Evolutionary conservation across 345 rosid species (phyloP).

Genomic region (Aegle marmelos): DNA sequence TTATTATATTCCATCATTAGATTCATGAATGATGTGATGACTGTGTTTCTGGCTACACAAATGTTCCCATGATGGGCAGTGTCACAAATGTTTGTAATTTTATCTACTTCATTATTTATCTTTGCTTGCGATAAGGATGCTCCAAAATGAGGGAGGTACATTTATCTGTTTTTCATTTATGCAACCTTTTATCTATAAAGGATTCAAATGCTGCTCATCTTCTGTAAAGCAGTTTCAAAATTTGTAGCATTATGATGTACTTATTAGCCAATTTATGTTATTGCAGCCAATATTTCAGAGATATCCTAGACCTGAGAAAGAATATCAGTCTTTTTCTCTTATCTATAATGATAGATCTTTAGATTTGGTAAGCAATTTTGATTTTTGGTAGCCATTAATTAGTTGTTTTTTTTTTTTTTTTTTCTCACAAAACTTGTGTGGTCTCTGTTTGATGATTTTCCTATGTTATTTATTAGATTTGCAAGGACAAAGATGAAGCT

Average conservation of each 20-base stretch:
- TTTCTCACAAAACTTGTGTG: not conserved
- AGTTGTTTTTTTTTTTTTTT: too few species aligned
- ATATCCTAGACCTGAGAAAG: conserved; percentile 81
- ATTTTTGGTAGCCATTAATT: not conserved
- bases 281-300: conserved; percentile 79
- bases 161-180: conserved; percentile 7
- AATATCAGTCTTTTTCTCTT: conserved; percentile 83
- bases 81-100: not conserved
- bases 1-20: not conserved
- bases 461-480: conserved; percentile 38
- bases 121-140: not conserved
- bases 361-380: conserved; percentile 56
- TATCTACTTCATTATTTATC: not conserved
- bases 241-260: not conserved
- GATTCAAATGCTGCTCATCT: not conserved
- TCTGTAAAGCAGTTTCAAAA: not conserved
- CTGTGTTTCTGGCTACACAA: conserved; percentile 3
- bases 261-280: conserved; percentile 7
- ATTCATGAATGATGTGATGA: not conserved
- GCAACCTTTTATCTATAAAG: not conserved
- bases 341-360: conserved; percentile 64
- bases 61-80: not conserved
- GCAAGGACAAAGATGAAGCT: conserved; percentile 87
- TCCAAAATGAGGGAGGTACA: not conserved
- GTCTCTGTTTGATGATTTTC: not conserved